These are phyloP conservation scores for Fragilariopsis cylindrus DNA, from an alignment of 108 stramenopile genomes.

Conservation along the genomic window DNA sequence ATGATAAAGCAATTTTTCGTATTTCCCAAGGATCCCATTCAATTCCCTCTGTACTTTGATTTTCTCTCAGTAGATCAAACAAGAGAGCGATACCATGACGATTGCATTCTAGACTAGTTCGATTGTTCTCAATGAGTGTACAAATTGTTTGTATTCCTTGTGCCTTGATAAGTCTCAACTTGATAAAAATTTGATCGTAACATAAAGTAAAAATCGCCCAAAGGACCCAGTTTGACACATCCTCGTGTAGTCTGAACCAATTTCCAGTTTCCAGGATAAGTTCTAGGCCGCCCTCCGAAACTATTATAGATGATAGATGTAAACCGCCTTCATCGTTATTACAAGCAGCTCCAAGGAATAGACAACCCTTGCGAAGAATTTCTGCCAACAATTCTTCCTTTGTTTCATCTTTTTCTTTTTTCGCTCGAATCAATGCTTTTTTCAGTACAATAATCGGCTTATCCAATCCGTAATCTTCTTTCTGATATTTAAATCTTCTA, in stretches of 20 bases:
- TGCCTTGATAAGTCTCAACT: slow-evolving; percentile 35
- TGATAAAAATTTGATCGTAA: slow-evolving; percentile 44
- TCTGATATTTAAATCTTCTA: slow-evolving; percentile 34
- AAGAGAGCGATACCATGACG: slow-evolving; percentile 63
- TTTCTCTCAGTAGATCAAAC: slow-evolving; percentile 56
- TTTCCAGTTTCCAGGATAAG: slow-evolving; percentile 44
- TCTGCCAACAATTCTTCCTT: slow-evolving; percentile 50
- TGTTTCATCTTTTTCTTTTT: slow-evolving; percentile 31
- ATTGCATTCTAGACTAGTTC: slow-evolving; percentile 43
- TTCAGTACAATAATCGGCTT: slow-evolving; percentile 36
- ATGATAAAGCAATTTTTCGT: slow-evolving; percentile 41
- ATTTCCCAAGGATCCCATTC: slow-evolving; percentile 41
- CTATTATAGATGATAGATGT: slow-evolving; percentile 25
- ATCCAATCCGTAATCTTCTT: slow-evolving; percentile 45
- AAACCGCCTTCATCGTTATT: slow-evolving; percentile 44
- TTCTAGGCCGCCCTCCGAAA: slow-evolving; percentile 52
- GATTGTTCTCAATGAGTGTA: slow-evolving; percentile 41
- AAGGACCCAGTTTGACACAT: slow-evolving; percentile 57
- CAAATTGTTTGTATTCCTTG: slow-evolving; percentile 43
- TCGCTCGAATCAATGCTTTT: slow-evolving; percentile 38
- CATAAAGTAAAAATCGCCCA: slow-evolving; percentile 61
- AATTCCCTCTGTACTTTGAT: slow-evolving; percentile 7
- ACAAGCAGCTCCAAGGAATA: slow-evolving; percentile 52
- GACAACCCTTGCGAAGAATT: slow-evolving; percentile 51
- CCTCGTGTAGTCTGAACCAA: slow-evolving; percentile 60